Evolutionary conservation across 148 eudicot genomes (phyloP).

Genomic region (Silene uniflora): DNA sequence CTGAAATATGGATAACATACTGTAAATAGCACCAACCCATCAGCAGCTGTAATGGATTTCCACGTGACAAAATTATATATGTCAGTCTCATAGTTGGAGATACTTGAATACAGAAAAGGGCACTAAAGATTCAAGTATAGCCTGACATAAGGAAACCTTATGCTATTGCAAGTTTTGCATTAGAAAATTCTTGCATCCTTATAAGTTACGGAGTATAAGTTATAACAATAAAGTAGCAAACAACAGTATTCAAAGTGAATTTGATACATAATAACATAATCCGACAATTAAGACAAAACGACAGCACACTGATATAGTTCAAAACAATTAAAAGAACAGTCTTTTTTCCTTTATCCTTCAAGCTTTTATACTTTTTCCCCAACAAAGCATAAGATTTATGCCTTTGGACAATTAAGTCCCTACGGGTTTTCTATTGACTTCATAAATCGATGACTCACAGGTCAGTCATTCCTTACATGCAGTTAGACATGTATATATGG

Average conservation of each 20-base stretch:
- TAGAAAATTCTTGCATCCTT: background rate
- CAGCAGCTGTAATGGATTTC: background rate
- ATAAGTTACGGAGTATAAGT: too few species aligned
- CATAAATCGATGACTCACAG: background rate
- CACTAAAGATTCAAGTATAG: slow-evolving; percentile 2
- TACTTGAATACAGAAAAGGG: background rate
- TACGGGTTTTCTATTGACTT: background rate
- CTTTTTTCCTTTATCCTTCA: background rate
- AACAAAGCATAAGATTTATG: background rate
- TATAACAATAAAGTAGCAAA: background rate
- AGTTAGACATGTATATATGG: too few species aligned
- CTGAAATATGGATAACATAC: background rate
- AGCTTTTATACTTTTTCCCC: background rate
- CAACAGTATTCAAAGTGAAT: background rate
- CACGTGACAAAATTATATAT: background rate
- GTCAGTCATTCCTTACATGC: background rate
- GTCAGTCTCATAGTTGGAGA: background rate
- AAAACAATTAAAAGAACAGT: background rate
- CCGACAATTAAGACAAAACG: background rate
- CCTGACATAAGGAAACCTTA: background rate
- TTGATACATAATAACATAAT: background rate
- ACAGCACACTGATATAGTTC: background rate
- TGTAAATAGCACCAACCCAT: background rate
- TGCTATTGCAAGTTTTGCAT: background rate
- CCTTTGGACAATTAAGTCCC: background rate